phyloP scores from a whole-genome alignment of 306 rosid genomes.

The Luffa acutangula region DNA sequence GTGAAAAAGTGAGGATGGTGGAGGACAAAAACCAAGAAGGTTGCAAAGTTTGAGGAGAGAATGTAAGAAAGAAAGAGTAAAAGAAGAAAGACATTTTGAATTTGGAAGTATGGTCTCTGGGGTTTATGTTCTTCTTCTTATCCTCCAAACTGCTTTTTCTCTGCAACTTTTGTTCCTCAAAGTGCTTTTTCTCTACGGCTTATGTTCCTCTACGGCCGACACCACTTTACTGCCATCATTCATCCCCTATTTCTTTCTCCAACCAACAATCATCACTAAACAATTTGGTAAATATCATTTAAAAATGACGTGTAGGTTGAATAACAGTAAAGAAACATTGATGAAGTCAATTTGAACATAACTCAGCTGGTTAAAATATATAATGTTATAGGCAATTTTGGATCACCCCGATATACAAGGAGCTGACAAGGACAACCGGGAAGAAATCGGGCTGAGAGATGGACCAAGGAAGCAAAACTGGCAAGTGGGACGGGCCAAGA shows the following conservation, averaged over 20 bases:
- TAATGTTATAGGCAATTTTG: no score
- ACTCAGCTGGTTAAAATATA: no score
- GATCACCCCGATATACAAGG: no score
- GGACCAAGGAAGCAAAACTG: no score
- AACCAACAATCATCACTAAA: neutral
- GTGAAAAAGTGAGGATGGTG: neutral
- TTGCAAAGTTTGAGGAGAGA: neutral
- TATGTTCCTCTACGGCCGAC: neutral
- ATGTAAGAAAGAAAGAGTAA: neutral
- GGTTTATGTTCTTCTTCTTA: neutral
- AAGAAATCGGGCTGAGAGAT: no score
- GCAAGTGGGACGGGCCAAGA: no score
- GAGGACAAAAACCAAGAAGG: neutral
- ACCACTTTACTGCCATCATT: neutral
- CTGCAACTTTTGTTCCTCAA: neutral
- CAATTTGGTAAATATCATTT: neutral
- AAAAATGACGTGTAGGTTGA: no score
- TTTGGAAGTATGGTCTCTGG: neutral
- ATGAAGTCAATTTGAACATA: no score
- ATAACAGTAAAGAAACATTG: no score
- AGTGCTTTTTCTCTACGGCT: neutral
- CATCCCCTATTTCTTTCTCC: neutral
- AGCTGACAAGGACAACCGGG: no score
- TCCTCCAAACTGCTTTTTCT: neutral
- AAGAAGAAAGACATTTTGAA: neutral